phyloP scores from a whole-genome alignment of 257 asterid genomes.

The Cynanchum wilfordii region DNA sequence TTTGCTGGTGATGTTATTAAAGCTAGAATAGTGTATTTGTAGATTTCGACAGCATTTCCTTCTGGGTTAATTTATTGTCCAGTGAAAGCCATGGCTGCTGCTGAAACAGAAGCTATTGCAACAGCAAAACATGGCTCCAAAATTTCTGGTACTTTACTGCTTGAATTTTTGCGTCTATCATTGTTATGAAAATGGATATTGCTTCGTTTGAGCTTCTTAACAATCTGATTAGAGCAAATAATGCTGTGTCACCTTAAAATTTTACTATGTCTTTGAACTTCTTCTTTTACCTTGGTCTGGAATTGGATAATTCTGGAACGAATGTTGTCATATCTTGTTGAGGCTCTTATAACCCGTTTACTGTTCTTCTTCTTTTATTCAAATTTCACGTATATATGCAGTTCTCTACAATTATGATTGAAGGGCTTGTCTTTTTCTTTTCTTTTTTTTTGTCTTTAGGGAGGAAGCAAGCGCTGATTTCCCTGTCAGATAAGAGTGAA shows the following conservation, averaged over 20 bases:
- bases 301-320: neutral
- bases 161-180: neutral
- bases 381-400: neutral
- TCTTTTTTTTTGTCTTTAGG: constrained; percentile 44
- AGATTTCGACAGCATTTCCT: constrained; percentile 22
- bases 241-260: neutral
- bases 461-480: constrained; percentile 72
- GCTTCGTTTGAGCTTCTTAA: neutral
- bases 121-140: constrained; percentile 31
- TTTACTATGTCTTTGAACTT: neutral
- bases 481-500: constrained; percentile 85
- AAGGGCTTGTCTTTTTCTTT: neutral
- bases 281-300: neutral
- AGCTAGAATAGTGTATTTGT: neutral
- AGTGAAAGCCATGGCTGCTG: constrained; percentile 65
- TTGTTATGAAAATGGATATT: neutral
- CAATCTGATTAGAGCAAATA: neutral
- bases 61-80: constrained; percentile 30
- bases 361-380: neutral
- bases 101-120: constrained; percentile 50
- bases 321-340: neutral
- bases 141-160: constrained; percentile 30
- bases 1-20: neutral
- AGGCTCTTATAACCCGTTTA: neutral
- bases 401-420: neutral